Conservation (phyloP, 1,139 yeast genomes). For the Komagataea norvegica region DNA sequence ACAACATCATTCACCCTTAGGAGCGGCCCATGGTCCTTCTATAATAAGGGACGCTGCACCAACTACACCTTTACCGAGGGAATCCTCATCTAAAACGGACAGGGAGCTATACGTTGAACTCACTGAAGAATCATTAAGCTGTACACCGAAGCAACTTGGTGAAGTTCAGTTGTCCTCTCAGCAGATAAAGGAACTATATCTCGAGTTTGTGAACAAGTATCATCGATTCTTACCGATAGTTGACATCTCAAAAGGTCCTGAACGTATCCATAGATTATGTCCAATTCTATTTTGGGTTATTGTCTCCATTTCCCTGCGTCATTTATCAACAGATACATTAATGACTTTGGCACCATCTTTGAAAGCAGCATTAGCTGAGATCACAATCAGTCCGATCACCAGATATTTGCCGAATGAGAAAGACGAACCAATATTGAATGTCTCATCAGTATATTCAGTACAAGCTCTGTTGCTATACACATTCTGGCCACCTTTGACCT, state of each 20-base stretch:
- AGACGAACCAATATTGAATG: slow-evolving; percentile 78
- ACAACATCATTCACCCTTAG: slow-evolving; percentile 1
- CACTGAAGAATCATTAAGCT: slow-evolving; percentile 40
- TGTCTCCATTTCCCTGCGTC: slow-evolving; percentile 73
- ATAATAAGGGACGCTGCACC: slow-evolving; percentile 22
- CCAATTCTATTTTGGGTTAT: slow-evolving; percentile 94
- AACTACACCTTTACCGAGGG: slow-evolving; percentile 12
- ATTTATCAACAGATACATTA: slow-evolving; percentile 34
- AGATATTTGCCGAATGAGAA: slow-evolving; percentile 70
- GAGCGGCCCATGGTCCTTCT: slow-evolving; percentile 18
- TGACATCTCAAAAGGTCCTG: slow-evolving; percentile 78
- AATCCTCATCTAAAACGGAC: slow-evolving; percentile 11
- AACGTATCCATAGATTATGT: slow-evolving; percentile 66
- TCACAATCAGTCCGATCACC: slow-evolving; percentile 85
- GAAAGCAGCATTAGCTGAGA: slow-evolving; percentile 75
- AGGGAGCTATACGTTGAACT: slow-evolving; percentile 20
- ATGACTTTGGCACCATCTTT: slow-evolving; percentile 63
- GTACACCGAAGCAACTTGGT: slow-evolving; percentile 67
- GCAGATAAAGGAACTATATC: slow-evolving; percentile 59
- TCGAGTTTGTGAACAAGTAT: slow-evolving; percentile 68
- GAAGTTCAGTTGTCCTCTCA: slow-evolving; percentile 55
- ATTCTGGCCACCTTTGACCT: slow-evolving; percentile 93
- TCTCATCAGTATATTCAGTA: slow-evolving; percentile 89
- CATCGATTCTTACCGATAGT: slow-evolving; percentile 88
- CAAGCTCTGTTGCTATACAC: slow-evolving; percentile 88